Base-by-base conservation (phyloP, 1,139 yeast species). In the Petasospora fabianii region DNA sequence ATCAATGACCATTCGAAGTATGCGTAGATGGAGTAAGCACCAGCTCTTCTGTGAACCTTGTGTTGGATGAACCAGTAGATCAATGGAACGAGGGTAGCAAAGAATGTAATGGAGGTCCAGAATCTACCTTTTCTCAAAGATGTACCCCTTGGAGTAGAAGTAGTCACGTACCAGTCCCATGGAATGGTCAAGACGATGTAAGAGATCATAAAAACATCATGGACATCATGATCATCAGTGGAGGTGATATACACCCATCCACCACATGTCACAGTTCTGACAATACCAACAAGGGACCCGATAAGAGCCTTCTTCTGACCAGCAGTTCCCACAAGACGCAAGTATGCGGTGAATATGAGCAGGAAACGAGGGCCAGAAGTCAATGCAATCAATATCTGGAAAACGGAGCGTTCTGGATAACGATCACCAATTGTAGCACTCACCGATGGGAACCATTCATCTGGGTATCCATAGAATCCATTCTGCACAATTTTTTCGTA, bases 181-280 rank as follows among this genome's bases (percentile, higher is more conserved):
- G 98, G 98, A 32, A 90, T 69, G 2, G 97, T 90, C 52, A 92
- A 71, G 1, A 88, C 75, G 46, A 92, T 83, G 64, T 92, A 92
- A 27, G 83, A 61, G 49, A 92, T 87, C 98, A 92, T 92, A 61
- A 90, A 90, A 38, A 92, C 79, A 56, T 92, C 97, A 60, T 92
- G 98, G 69, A 84, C 82, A 63, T 90, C 96, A 56, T 90, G 98
- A 59, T 92, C 96, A 60, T 92, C 98, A 1, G 97, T 87, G 9
- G 96, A 85, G 2, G 98, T 92, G 49, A 92, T 84, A 58, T 92
- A 92, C 13, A 94, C 96, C 97, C 97, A 92, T 11, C 97, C 97
- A 53, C 98, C 98, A 56, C 98, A 92, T 1, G 96, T 83, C 42
- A 92, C 75, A 0, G 98, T 92, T 62, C 98, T 76, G 17, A 84